Conservation (phyloP, 768 basidiomycete genomes). For the Lactifluus echinatus region DNA sequence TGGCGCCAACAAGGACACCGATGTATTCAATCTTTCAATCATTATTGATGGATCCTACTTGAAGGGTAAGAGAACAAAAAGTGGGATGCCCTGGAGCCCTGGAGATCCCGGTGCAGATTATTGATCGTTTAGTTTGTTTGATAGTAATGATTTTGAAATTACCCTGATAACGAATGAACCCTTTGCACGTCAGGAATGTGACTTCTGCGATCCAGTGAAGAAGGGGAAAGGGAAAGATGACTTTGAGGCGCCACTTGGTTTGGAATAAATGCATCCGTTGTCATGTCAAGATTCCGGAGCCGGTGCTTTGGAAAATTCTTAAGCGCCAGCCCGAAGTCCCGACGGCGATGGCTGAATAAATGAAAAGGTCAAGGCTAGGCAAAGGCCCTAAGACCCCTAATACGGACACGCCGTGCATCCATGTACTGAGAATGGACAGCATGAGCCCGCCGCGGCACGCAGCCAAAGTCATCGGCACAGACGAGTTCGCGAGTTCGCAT, state of each 20-base stretch:
- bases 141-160: background rate
- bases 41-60: background rate
- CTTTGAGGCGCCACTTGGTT: background rate
- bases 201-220: background rate
- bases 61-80: background rate
- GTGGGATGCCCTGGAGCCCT: background rate
- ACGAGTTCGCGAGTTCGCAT: background rate
- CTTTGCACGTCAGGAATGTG: background rate
- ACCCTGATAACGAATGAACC: background rate
- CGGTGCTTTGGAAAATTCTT: background rate
- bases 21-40: background rate
- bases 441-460: background rate
- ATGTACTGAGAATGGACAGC: background rate
- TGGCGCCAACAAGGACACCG: background rate
- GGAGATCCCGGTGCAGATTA: background rate
- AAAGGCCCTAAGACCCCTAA: background rate
- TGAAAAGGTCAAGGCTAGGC: background rate
- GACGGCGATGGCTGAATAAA: background rate
- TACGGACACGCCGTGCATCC: background rate
- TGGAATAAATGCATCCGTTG: background rate
- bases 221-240: background rate
- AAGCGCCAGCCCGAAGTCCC: background rate
- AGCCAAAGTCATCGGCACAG: background rate
- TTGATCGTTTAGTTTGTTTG: too few relatives aligned
- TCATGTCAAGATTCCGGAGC: constrained; percentile 7